Evolutionary conservation across 805 yeast genomes (phyloP).

Genomic region (Nakazawaea wickerhamii): DNA sequence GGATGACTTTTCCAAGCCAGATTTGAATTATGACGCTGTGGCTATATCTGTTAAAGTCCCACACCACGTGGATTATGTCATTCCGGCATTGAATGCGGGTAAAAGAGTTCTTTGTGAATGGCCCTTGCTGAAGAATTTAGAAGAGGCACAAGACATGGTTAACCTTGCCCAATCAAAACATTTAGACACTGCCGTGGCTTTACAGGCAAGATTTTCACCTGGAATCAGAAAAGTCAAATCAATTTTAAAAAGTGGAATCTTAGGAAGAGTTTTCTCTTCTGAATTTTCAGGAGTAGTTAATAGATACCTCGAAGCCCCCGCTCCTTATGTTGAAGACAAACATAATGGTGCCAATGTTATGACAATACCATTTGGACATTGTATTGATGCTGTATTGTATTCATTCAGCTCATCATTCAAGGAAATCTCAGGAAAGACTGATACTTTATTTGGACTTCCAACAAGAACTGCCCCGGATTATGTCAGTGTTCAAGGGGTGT

Average conservation of each 20-base stretch:
- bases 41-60: slow-evolving; percentile 10
- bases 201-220: not conserved
- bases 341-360: slow-evolving; percentile 10
- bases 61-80: slow-evolving; percentile 7
- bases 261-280: not conserved
- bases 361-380: slow-evolving; percentile 11
- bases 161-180: not conserved
- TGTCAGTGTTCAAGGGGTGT: not conserved
- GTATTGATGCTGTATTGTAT: slow-evolving; percentile 10
- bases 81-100: slow-evolving; percentile 1
- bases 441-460: too few species aligned
- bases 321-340: slow-evolving; percentile 3
- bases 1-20: not conserved
- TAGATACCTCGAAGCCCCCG: not conserved
- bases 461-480: not conserved
- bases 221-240: not conserved
- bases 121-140: slow-evolving; percentile 8
- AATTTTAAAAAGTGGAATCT: not conserved
- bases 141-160: slow-evolving; percentile 2
- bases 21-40: slow-evolving; percentile 2
- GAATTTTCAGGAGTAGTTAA: not conserved
- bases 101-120: slow-evolving; percentile 7
- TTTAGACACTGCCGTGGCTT: not conserved
- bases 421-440: not conserved
- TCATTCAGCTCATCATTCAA: not conserved